phyloP scores from a whole-genome alignment of 140 eudicot species.

The Senecio squalidus region DNA sequence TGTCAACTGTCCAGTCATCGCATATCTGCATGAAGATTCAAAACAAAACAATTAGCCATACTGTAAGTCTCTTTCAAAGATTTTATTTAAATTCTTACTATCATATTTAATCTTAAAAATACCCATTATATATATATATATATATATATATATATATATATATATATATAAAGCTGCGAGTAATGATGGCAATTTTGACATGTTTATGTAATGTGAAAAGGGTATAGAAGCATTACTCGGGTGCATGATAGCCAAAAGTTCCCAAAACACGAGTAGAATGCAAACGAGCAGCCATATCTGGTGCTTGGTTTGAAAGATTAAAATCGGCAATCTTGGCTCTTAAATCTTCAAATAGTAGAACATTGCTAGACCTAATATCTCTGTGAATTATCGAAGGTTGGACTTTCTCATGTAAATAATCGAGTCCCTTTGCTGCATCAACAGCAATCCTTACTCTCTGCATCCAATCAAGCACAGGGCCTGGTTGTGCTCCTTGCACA shows the following conservation, averaged over 20 bases:
- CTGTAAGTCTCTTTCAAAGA: background rate
- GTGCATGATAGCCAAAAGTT: slow-evolving; percentile 81
- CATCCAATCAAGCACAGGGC: slow-evolving; percentile 86
- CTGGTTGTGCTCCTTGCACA: slow-evolving; percentile 83
- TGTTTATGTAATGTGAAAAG: background rate
- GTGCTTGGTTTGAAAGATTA: slow-evolving; percentile 71
- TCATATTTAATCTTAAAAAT: no score
- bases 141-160: no score
- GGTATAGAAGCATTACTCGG: slow-evolving; percentile 52
- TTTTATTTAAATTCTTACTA: no score
- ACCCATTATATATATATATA: no score
- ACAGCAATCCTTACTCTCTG: slow-evolving; percentile 72
- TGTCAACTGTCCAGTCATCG: slow-evolving; percentile 71
- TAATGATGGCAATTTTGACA: no score
- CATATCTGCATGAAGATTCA: slow-evolving; percentile 39
- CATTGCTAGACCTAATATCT: slow-evolving; percentile 75
- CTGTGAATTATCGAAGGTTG: slow-evolving; percentile 71
- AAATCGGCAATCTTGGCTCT: slow-evolving; percentile 76
- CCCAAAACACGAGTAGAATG: slow-evolving; percentile 79
- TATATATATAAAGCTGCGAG: no score
- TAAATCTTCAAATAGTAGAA: slow-evolving; percentile 54
- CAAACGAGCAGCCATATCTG: slow-evolving; percentile 84
- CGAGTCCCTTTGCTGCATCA: slow-evolving; percentile 77
- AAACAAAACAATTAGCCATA: background rate
- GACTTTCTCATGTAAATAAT: slow-evolving; percentile 64